Evolutionary conservation across 805 yeast species (phyloP).

Genomic region (Hanseniaspora valbyensis): DNA sequence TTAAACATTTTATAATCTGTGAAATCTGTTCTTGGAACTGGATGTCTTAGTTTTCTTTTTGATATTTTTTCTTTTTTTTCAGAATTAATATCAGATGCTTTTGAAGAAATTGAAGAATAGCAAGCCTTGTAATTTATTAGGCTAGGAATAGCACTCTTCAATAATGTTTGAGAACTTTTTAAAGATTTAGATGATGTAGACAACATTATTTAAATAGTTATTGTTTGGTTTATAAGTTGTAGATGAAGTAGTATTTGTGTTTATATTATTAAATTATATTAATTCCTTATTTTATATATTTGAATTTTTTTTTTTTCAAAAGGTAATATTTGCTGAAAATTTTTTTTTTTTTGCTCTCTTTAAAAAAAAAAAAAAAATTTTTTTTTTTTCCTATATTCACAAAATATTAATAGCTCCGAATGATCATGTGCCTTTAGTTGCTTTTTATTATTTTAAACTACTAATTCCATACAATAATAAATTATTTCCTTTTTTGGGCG

Average conservation of each 20-base stretch:
- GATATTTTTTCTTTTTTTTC: background rate
- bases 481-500: background rate
- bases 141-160: background rate
- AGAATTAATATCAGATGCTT: background rate
- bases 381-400: background rate
- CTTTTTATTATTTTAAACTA: background rate
- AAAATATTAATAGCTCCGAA: too few species aligned
- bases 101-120: background rate
- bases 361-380: background rate
- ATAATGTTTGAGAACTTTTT: background rate
- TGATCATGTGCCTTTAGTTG: background rate
- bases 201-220: background rate
- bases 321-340: background rate
- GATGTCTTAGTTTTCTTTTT: background rate
- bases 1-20: background rate
- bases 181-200: background rate
- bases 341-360: too few species aligned
- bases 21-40: constrained; percentile 1
- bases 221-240: background rate
- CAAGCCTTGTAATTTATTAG: background rate
- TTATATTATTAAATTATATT: too few species aligned
- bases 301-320: too few species aligned
- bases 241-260: too few species aligned
- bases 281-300: too few species aligned
- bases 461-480: too few species aligned